Evolutionary conservation across 2,329 filamentous ascomycete species (phyloP).

Genomic region (Aspergillus ibericus): DNA sequence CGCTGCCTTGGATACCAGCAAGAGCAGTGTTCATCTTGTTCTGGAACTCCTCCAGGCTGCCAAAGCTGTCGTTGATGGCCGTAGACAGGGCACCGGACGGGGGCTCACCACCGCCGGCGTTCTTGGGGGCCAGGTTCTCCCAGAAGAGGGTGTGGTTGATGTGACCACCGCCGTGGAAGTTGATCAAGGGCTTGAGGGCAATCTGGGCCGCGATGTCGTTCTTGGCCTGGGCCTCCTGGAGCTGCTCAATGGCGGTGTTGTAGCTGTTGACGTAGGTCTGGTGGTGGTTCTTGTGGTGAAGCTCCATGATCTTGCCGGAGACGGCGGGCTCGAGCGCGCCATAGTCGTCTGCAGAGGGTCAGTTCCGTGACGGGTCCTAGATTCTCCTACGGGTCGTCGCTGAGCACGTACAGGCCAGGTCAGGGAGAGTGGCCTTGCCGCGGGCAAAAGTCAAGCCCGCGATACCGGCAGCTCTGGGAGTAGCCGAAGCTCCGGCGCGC

Average conservation of each 20-base stretch:
- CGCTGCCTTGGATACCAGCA: constrained; percentile 65
- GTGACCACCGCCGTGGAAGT: constrained; percentile 66
- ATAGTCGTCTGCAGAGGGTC: constrained; percentile 74
- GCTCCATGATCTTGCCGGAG: constrained; percentile 92
- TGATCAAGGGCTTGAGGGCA: constrained; percentile 60
- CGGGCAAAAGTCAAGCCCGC: constrained; percentile 75
- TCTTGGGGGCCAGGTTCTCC: constrained; percentile 66
- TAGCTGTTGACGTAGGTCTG: constrained; percentile 89
- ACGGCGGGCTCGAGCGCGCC: constrained; percentile 83
- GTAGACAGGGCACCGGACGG: constrained; percentile 58
- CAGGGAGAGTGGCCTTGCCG: constrained; percentile 89
- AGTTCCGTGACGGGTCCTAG: background rate
- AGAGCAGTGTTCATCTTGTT: constrained; percentile 64
- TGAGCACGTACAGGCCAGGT: constrained; percentile 68
- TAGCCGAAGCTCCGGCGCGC: constrained; percentile 59
- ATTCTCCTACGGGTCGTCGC: background rate
- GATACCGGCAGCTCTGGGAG: constrained; percentile 60
- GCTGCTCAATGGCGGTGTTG: constrained; percentile 75
- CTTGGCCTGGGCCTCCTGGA: constrained; percentile 58
- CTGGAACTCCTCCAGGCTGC: constrained; percentile 60
- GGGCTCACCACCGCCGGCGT: constrained; percentile 62
- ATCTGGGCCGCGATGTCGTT: constrained; percentile 59
- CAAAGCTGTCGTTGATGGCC: constrained; percentile 61
- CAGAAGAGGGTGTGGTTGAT: constrained; percentile 66
- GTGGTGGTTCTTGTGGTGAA: constrained; percentile 93